phyloP scores from a whole-genome alignment of 257 asterid genomes.

The Nicotiana attenuata region DNA sequence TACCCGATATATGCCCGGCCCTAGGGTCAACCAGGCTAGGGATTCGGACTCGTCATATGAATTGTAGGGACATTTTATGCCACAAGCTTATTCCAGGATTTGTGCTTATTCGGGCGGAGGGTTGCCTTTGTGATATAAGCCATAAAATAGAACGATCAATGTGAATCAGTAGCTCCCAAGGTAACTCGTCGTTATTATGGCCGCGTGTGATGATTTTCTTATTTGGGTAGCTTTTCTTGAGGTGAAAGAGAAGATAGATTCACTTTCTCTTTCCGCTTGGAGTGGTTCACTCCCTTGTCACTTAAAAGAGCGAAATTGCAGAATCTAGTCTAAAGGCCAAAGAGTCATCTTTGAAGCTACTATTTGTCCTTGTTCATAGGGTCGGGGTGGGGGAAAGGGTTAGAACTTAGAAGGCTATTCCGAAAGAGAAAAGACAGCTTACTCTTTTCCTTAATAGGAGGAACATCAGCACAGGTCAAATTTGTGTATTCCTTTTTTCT shows the following conservation, averaged over 20 bases:
- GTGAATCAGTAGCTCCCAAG: background rate
- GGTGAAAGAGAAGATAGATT: background rate
- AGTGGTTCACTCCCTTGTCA: background rate
- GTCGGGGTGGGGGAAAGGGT: background rate
- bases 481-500: background rate
- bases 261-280: background rate
- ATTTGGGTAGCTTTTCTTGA: background rate
- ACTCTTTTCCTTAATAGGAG: background rate
- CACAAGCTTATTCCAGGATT: background rate
- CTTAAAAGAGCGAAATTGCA: background rate
- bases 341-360: background rate
- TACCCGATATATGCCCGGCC: no score
- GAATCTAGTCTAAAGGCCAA: background rate
- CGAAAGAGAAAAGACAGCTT: background rate
- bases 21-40: background rate
- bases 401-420: background rate
- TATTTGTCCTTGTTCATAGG: background rate
- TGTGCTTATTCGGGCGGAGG: background rate
- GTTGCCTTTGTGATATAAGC: background rate
- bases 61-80: background rate
- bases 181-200: background rate
- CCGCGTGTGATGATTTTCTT: background rate
- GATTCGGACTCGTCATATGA: background rate
- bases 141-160: background rate
- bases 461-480: background rate